Evolutionary conservation across 2,329 filamentous ascomycete genomes (phyloP).

Genomic region (Hypoxylon sp.): DNA sequence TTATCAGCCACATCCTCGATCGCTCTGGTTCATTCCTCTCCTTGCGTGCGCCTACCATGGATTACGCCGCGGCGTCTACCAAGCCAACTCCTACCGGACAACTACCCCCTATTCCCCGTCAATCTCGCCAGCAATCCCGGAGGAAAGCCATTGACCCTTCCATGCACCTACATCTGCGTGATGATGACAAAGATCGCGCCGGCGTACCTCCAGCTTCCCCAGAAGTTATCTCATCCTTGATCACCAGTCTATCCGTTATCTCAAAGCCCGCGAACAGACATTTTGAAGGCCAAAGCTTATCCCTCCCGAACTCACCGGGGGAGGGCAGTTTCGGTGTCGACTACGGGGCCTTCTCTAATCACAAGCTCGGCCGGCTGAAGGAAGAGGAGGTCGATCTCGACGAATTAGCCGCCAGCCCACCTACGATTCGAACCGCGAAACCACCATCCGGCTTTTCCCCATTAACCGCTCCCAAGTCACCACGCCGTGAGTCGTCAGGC

Average conservation of each 20-base stretch:
- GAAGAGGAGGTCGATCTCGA: constrained; percentile 67
- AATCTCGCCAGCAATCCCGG: constrained; percentile 53
- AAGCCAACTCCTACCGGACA: constrained; percentile 40
- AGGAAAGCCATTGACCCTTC: constrained; percentile 54
- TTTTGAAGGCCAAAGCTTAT: constrained; percentile 72
- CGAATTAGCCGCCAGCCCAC: constrained; percentile 74
- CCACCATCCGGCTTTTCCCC: constrained; percentile 82
- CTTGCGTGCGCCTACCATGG: constrained; percentile 45
- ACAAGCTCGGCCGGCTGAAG: constrained; percentile 63
- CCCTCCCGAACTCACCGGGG: constrained; percentile 58
- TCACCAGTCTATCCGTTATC: constrained; percentile 78
- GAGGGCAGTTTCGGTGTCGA: constrained; percentile 78
- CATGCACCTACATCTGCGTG: constrained; percentile 51
- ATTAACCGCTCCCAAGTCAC: constrained; percentile 74
- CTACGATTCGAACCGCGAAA: constrained; percentile 85
- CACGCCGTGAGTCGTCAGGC: constrained; percentile 63
- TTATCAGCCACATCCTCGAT: constrained; percentile 38
- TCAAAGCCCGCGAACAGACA: constrained; percentile 77
- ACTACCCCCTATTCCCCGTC: constrained; percentile 52
- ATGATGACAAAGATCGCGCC: constrained; percentile 47
- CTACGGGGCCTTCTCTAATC: constrained; percentile 75
- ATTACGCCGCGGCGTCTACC: constrained; percentile 40
- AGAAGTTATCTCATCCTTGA: constrained; percentile 78
- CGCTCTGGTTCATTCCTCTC: constrained; percentile 29
- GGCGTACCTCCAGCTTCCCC: constrained; percentile 69